These are phyloP conservation scores for Rauvolfia tetraphylla DNA, from an alignment of 257 asterid species.

Conservation along the genomic window DNA sequence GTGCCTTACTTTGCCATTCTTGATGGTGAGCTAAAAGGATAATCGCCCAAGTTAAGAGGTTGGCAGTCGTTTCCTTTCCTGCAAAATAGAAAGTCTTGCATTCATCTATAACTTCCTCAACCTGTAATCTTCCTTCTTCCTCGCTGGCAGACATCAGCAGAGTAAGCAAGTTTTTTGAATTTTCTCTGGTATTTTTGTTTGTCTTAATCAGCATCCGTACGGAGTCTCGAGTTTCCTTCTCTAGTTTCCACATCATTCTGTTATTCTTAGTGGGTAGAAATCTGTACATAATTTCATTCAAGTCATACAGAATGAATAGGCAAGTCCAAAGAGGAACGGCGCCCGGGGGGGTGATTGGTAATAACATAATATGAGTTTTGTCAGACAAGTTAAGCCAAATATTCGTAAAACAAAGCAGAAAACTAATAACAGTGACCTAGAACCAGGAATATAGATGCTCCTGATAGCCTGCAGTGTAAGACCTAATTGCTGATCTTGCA, in stretches of 20 bases:
- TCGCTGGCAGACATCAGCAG: conserved; percentile 23
- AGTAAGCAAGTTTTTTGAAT: conserved; percentile 26
- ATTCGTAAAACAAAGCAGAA: neutral
- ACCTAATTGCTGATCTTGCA: conserved; percentile 53
- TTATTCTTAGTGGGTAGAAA: conserved; percentile 61
- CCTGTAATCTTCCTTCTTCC: conserved; percentile 15
- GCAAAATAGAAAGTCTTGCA: conserved; percentile 40
- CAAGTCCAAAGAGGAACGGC: too few species aligned
- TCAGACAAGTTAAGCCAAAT: neutral
- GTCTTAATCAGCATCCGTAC: conserved; percentile 34
- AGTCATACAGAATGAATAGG: neutral
- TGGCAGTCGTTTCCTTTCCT: conserved; percentile 39
- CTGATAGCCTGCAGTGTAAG: conserved; percentile 45
- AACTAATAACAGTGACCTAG: conserved; percentile 33
- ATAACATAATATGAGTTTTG: neutral
- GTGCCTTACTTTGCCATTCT: conserved; percentile 39
- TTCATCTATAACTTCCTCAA: conserved; percentile 35
- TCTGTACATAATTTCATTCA: conserved; percentile 24
- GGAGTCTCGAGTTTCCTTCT: conserved; percentile 48
- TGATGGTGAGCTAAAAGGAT: conserved; percentile 33
- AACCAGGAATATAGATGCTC: conserved; percentile 59
- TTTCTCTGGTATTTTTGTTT: conserved; percentile 26
- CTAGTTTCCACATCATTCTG: conserved; percentile 53
- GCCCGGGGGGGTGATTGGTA: too few species aligned
- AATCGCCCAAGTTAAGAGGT: conserved; percentile 30